These are phyloP conservation scores for Terana coerulea DNA, from an alignment of 768 basidiomycete genomes.

Conservation along the genomic window DNA sequence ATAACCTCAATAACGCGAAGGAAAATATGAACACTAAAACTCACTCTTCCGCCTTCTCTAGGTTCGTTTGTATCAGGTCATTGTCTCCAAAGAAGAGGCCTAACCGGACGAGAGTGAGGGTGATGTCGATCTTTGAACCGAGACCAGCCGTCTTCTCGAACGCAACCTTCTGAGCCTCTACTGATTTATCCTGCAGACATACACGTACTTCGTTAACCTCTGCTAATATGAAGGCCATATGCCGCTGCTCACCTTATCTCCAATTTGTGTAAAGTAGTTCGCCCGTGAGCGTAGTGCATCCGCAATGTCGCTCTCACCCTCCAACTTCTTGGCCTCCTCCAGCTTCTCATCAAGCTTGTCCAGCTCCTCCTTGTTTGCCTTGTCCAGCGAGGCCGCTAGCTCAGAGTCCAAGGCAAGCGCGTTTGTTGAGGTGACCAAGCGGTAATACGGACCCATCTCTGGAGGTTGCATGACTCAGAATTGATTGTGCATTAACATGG, in stretches of 20 bases:
- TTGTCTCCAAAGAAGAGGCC: conserved; percentile 89
- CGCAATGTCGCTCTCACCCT: conserved; percentile 91
- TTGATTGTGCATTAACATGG: not conserved
- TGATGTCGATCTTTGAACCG: conserved; percentile 91
- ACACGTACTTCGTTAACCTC: not conserved
- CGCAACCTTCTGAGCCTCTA: conserved; percentile 79
- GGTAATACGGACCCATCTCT: conserved; percentile 92
- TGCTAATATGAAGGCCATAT: not conserved
- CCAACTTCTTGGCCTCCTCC: conserved; percentile 82
- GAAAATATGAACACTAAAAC: conserved; percentile 27
- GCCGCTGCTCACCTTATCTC: conserved; percentile 58
- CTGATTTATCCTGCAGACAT: conserved; percentile 60
- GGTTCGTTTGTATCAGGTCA: conserved; percentile 61
- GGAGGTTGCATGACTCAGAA: not conserved
- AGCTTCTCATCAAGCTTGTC: conserved; percentile 72
- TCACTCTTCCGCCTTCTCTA: conserved; percentile 79
- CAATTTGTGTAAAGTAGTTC: conserved; percentile 83
- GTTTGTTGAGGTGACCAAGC: conserved; percentile 47
- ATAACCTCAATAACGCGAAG: not conserved
- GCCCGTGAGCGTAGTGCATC: conserved; percentile 84
- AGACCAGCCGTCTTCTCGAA: conserved; percentile 90
- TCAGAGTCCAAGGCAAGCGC: conserved; percentile 47
- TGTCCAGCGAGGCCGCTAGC: conserved; percentile 57
- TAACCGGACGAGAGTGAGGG: conserved; percentile 82
- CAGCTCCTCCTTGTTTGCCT: conserved; percentile 69